Evolutionary conservation across 176 grass and related monocot species (phyloP).

Genomic region (Thinopyrum elongatum): DNA sequence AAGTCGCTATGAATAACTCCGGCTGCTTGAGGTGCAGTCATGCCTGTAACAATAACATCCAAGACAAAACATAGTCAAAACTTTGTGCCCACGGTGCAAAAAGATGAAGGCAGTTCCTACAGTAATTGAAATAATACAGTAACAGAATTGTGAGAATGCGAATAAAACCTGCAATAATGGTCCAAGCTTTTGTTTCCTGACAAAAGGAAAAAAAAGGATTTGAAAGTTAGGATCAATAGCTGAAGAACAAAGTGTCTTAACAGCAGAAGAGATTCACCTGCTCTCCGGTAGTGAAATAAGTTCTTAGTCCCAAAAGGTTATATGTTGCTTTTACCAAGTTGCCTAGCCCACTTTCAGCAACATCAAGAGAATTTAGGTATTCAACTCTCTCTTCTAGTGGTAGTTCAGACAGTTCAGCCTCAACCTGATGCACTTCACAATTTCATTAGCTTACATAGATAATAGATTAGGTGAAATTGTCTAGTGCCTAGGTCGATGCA

Average conservation of each 20-base stretch:
- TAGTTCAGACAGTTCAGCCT: constrained; percentile 93
- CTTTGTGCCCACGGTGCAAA: neutral
- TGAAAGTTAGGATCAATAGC: constrained; percentile 22
- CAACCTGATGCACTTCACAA: constrained; percentile 55
- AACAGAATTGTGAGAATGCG: constrained; percentile 8
- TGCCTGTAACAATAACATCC: constrained; percentile 44
- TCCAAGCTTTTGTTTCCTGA: constrained; percentile 99
- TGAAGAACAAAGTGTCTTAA: neutral
- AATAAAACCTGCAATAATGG: constrained; percentile 76
- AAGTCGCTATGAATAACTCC: constrained; percentile 99
- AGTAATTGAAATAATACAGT: neutral
- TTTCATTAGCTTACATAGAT: constrained; percentile 20
- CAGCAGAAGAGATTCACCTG: constrained; percentile 58
- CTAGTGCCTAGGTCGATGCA: neutral
- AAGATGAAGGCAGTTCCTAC: neutral
- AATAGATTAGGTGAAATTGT: neutral
- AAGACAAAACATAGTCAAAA: neutral
- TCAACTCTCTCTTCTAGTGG: constrained; percentile 88
- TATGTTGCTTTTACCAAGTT: constrained; percentile 98
- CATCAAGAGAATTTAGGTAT: constrained; percentile 85
- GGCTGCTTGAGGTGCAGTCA: constrained; percentile 98
- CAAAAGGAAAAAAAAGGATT: constrained; percentile 2
- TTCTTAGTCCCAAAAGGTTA: constrained; percentile 84
- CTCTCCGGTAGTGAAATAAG: constrained; percentile 97
- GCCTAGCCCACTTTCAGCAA: constrained; percentile 85